These are phyloP conservation scores for Ceratocystis cacaofunesta DNA, from an alignment of 2,329 filamentous ascomycete species.

Conservation along the genomic window DNA sequence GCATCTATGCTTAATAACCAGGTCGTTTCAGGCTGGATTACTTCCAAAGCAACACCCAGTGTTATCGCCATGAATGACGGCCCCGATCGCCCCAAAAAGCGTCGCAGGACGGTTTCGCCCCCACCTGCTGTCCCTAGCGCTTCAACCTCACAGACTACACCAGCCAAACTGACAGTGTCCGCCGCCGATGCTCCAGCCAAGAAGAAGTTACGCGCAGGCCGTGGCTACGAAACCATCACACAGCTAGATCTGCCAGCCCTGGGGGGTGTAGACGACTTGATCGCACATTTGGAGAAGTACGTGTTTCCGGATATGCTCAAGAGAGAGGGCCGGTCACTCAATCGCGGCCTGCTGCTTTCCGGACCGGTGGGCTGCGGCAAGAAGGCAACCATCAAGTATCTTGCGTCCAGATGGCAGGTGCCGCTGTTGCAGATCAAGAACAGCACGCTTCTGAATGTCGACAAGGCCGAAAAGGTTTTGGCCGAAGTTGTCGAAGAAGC, in stretches of 20 bases:
- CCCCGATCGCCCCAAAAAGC: constrained; percentile 24
- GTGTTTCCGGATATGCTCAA: constrained; percentile 15
- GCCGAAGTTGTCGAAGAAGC: constrained; percentile 49
- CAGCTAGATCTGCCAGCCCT: constrained; percentile 19
- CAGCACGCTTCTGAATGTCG: constrained; percentile 26
- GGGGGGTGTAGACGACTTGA: constrained; percentile 23
- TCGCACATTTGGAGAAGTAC: constrained; percentile 15
- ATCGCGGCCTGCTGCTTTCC: constrained; percentile 52
- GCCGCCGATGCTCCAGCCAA: constrained; percentile 15
- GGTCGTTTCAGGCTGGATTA: constrained; percentile 29
- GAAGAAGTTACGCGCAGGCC: constrained; percentile 24
- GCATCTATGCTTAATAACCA: constrained; percentile 30
- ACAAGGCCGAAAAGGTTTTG: constrained; percentile 28
- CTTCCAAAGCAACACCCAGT: constrained; percentile 13
- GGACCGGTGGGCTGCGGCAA: constrained; percentile 73
- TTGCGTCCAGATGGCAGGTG: constrained; percentile 56
- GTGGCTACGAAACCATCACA: constrained; percentile 24
- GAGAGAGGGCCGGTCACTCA: constrained; percentile 5
- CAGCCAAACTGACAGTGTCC: constrained; percentile 8
- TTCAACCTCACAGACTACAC: not conserved
- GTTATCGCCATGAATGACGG: constrained; percentile 21
- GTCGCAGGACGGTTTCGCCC: constrained; percentile 15
- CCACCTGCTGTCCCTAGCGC: constrained; percentile 12
- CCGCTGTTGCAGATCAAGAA: constrained; percentile 47
- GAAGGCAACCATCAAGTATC: constrained; percentile 58